Percentiles rank a stretch among this genome's conserved stretches.
Conservation (phyloP, 169 alveolate genomes). For the Perkinsus olseni region DNA sequence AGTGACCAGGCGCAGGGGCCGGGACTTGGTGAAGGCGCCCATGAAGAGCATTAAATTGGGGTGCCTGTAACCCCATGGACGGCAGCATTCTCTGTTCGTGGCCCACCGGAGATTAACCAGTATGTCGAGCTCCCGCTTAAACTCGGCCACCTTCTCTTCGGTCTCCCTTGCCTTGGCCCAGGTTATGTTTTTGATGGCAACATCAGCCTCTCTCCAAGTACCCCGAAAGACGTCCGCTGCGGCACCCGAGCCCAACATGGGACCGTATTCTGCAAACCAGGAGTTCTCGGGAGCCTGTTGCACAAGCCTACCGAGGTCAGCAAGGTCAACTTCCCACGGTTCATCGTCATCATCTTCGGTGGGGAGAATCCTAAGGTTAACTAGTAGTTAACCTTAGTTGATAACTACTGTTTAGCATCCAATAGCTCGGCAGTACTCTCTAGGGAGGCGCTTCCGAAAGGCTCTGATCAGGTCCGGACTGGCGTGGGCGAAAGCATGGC, state of each 20-base stretch:
- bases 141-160: not conserved
- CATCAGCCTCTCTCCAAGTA: slow-evolving; percentile 37
- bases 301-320: not conserved
- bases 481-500: not conserved
- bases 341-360: not conserved
- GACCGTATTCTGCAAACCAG: not conserved
- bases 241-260: slow-evolving; percentile 29
- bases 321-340: not conserved
- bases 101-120: not conserved
- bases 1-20: slow-evolving; percentile 26
- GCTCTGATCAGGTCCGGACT: not conserved
- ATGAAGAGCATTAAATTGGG: slow-evolving; percentile 69
- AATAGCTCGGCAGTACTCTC: too few species aligned
- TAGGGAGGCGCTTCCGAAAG: not conserved
- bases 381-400: not conserved
- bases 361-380: not conserved
- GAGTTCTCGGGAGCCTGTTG: not conserved
- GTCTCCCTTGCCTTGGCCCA: not conserved
- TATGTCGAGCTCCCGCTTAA: not conserved
- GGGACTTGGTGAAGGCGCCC: slow-evolving; percentile 66
- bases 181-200: slow-evolving; percentile 20
- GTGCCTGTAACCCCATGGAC: slow-evolving; percentile 35
- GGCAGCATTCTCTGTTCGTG: not conserved
- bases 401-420: too few species aligned
- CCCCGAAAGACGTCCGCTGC: slow-evolving; percentile 25